Conservation (phyloP, 306 rosid species). For the Boehmeria nivea region DNA sequence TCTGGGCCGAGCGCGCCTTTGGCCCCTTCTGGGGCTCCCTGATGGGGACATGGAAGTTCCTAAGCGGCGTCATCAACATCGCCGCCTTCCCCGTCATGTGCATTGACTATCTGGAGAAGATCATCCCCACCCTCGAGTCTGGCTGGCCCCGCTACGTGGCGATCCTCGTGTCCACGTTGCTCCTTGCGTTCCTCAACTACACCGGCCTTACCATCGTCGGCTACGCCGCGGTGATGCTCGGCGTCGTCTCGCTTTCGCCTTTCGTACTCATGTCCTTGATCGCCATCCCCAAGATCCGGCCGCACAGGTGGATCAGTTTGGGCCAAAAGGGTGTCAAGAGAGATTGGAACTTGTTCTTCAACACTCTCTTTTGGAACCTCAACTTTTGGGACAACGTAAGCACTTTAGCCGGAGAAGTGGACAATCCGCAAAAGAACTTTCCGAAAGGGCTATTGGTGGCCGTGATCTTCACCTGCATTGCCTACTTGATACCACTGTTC, state of each 20-base stretch:
- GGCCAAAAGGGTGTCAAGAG: slow-evolving; percentile 23
- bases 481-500: slow-evolving; percentile 24
- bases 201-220: slow-evolving; percentile 33
- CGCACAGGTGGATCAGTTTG: slow-evolving; percentile 20
- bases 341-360: slow-evolving; percentile 30
- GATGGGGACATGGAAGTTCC: slow-evolving; percentile 38
- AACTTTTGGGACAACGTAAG: slow-evolving; percentile 33
- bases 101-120: slow-evolving; percentile 24
- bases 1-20: slow-evolving; percentile 38
- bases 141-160: slow-evolving; percentile 30
- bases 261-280: slow-evolving; percentile 25
- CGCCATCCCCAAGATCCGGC: slow-evolving; percentile 28
- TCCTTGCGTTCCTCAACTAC: slow-evolving; percentile 29
- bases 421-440: slow-evolving; percentile 20
- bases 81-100: slow-evolving; percentile 35
- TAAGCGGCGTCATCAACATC: slow-evolving; percentile 35
- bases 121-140: slow-evolving; percentile 21
- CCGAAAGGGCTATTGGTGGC: slow-evolving; percentile 22
- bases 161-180: slow-evolving; percentile 8
- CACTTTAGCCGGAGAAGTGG: slow-evolving; percentile 33
- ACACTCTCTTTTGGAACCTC: slow-evolving; percentile 32
- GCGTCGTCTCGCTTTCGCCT: slow-evolving; percentile 22
- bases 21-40: slow-evolving; percentile 41
- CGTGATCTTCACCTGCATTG: slow-evolving; percentile 27
- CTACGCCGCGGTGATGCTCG: slow-evolving; percentile 22